Percentiles rank a stretch among this genome's conserved stretches.
These are phyloP conservation scores for Spirogloea muscicola DNA, from an alignment of 139 green algal genomes.

Conservation along the genomic window DNA sequence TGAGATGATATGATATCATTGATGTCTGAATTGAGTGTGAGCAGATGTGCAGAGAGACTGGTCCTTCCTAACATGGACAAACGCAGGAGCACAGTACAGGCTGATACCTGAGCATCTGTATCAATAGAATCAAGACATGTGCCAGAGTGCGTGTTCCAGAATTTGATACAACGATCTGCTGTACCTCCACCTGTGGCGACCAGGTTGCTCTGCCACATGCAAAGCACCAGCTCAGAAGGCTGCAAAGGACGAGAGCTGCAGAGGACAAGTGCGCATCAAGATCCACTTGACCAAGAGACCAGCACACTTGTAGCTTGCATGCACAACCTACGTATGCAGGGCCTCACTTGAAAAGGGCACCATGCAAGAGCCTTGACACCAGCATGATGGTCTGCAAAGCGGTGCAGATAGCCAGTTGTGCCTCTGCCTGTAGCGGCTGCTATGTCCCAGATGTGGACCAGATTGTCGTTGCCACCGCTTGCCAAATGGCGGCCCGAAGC, in stretches of 20 bases:
- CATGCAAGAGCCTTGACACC: conserved; percentile 79
- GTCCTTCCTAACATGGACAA: not conserved
- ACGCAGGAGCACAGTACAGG: not conserved
- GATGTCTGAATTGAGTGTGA: no score
- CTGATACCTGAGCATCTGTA: not conserved
- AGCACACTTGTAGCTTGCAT: no score
- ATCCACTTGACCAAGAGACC: no score
- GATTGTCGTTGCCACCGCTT: conserved; percentile 76
- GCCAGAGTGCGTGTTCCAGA: conserved; percentile 1
- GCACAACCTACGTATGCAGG: no score
- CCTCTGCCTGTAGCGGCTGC: not conserved
- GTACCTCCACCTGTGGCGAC: not conserved
- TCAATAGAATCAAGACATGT: not conserved
- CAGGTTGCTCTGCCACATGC: no score
- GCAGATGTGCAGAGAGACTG: no score
- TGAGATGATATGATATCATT: no score
- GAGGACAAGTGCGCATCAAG: no score
- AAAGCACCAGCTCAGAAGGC: no score
- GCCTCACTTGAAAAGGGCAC: conserved; percentile 81
- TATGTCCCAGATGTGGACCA: conserved; percentile 70
- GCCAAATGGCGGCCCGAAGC: conserved; percentile 69
- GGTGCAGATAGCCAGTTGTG: conserved; percentile 36
- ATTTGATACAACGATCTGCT: not conserved
- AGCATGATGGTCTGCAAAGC: conserved; percentile 62
- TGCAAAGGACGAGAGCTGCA: no score